These are phyloP conservation scores for Entomortierella beljakovae DNA, from an alignment of 192 early-diverging fungal genomes.

Conservation along the genomic window DNA sequence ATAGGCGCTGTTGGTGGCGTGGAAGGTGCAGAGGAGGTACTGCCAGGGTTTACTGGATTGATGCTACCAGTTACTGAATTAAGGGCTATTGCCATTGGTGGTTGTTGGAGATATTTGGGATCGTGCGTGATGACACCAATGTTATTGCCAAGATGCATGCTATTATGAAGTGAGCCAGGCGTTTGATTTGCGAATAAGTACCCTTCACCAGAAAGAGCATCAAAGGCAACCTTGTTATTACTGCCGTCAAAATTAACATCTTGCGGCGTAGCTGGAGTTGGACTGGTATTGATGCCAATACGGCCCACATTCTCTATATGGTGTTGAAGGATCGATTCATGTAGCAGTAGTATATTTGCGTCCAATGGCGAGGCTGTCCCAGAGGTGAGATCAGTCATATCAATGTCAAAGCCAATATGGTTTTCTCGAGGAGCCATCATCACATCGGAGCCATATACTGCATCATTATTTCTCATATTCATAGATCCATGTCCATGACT, in stretches of 20 bases:
- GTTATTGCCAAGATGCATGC: slow-evolving; percentile 23
- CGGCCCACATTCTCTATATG: slow-evolving; percentile 9
- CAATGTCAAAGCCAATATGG: slow-evolving; percentile 29
- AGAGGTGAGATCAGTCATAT: slow-evolving; percentile 24
- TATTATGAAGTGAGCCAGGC: slow-evolving; percentile 8
- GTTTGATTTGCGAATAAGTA: slow-evolving; percentile 6
- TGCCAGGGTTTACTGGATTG: neutral
- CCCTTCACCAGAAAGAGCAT: slow-evolving; percentile 13
- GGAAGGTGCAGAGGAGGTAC: neutral
- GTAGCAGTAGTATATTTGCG: slow-evolving; percentile 18
- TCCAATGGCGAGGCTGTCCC: slow-evolving; percentile 34
- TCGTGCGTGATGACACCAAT: slow-evolving; percentile 23
- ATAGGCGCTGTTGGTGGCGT: neutral
- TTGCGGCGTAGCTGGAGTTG: neutral
- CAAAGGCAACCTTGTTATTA: neutral
- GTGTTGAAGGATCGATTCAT: slow-evolving; percentile 16
- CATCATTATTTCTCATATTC: slow-evolving; percentile 17
- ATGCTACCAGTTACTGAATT: slow-evolving; percentile 1
- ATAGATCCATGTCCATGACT: slow-evolving; percentile 30
- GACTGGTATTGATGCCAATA: slow-evolving; percentile 11
- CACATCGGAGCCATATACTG: slow-evolving; percentile 12
- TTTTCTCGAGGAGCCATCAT: slow-evolving; percentile 22
- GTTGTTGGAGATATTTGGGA: slow-evolving; percentile 1
- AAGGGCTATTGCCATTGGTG: neutral
- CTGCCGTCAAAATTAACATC: neutral